phyloP scores from a whole-genome alignment of 805 yeast species.

The Candida nitratophila region DNA sequence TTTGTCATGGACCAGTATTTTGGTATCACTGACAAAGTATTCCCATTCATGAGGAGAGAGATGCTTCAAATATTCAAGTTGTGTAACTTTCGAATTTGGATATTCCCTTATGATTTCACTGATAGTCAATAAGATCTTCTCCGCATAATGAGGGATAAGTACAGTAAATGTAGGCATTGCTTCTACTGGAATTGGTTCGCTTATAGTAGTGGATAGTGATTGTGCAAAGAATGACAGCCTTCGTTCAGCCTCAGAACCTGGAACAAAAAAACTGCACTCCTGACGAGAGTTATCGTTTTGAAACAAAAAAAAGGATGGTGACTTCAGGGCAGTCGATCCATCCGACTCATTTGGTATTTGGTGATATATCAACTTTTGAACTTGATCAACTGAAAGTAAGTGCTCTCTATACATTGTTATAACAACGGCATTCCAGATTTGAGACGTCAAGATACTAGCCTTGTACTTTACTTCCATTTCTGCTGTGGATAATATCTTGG shows the following conservation, averaged over 20 bases:
- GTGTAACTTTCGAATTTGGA: conserved; percentile 39
- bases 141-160: conserved; percentile 45
- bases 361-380: conserved; percentile 23
- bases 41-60: conserved; percentile 76
- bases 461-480: conserved; percentile 39
- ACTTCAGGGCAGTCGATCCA: conserved; percentile 23
- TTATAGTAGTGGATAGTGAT: conserved; percentile 39
- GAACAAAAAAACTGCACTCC: conserved; percentile 32
- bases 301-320: conserved; percentile 40
- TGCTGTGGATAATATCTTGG: conserved; percentile 38
- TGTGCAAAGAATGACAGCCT: conserved; percentile 49
- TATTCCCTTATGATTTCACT: conserved; percentile 42
- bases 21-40: conserved; percentile 70
- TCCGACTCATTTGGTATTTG: conserved; percentile 45
- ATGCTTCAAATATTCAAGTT: conserved; percentile 73
- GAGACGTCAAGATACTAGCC: conserved; percentile 33
- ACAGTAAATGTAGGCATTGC: conserved; percentile 47
- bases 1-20: conserved; percentile 47
- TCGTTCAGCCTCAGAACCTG: conserved; percentile 44
- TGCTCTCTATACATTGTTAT: conserved; percentile 51
- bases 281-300: conserved; percentile 40
- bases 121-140: conserved; percentile 36
- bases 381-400: conserved; percentile 43
- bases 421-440: conserved; percentile 48
- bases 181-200: conserved; percentile 40